phyloP scores from a whole-genome alignment of 164 flowering plant species.

The Vitis rotundifolia region DNA sequence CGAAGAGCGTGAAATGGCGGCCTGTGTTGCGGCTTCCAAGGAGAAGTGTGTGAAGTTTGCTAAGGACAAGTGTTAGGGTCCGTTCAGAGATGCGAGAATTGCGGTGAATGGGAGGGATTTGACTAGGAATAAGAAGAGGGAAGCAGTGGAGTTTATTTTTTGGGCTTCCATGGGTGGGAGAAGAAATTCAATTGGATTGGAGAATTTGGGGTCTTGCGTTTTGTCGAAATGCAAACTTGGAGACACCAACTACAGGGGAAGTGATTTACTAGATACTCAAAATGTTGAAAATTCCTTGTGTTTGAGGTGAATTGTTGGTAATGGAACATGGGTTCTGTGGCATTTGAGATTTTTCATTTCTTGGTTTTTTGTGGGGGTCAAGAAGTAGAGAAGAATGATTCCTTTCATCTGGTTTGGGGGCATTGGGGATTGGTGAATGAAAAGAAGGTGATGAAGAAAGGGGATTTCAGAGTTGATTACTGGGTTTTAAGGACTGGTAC shows the following conservation, averaged over 20 bases:
- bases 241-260: too few species aligned
- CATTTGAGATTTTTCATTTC: too few species aligned
- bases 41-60: conserved; percentile 47
- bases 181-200: neutral
- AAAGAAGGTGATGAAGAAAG: too few species aligned
- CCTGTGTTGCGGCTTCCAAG: conserved; percentile 34
- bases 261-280: too few species aligned
- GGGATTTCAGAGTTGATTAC: too few species aligned
- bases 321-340: too few species aligned
- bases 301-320: neutral
- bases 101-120: conserved; percentile 11
- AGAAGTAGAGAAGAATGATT: too few species aligned
- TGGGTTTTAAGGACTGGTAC: too few species aligned
- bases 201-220: neutral
- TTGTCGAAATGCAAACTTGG: neutral
- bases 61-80: conserved; percentile 36
- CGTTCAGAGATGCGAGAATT: conserved; percentile 49
- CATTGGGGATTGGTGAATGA: too few species aligned
- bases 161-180: conserved; percentile 20
- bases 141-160: conserved; percentile 30
- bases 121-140: too few species aligned
- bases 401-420: too few species aligned
- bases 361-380: neutral
- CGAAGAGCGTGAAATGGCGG: conserved; percentile 54
- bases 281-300: neutral